Evolutionary conservation across 345 rosid species (phyloP), one percentile per base, ranked within the genome.

Genomic region (Abelmoschus esculentus): DNA sequence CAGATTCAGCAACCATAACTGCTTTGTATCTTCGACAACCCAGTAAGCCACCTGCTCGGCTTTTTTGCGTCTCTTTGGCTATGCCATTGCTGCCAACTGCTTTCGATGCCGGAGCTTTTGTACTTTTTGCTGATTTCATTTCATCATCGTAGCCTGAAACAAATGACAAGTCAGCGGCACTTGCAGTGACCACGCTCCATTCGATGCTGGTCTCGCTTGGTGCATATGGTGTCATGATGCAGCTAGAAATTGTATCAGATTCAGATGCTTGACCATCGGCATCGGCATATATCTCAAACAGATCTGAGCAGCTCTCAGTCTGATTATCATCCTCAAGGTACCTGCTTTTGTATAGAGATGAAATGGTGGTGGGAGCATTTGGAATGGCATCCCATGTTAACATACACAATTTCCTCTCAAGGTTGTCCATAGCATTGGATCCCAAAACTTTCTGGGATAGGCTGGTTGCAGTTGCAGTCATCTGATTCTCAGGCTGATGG

Each of bases 321-420:
- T 53, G 3, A 17, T n/a, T 18, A 53, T 53, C 56, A 53, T 53
- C 56, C 26, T 18, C 56, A 6, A 3, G 56, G 18, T n/a, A 2
- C 56, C 26, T 53, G 56, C 56, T 53, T 53, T 17, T 53, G 56
- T 17, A 53, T 6, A 17, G 17, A 53, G 56, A 53, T 53, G 26
- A 53, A 53, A 53, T 53, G 56, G 56, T 53, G 5, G 56, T 53
- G 5, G 56, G 56, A 2, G 22, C 56, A 17, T 17, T 53, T 53
- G 56, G 56, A 53, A 53, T n/a, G 56, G 56, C 26, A 53, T 53
- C 56, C 56, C 56, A 53, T 53, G 26, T 53, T 53, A 53, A 53
- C 56, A 6, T 53, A 53, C 56, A 53, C 11, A 53, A 26, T 53
- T 53, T 53, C 26, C 12, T 53, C 56, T 53, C 56, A 17, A 53